Evolutionary conservation across 2,329 filamentous ascomycete genomes (phyloP), one percentile per base, ranked within the genome.

Genomic region (Biscogniauxia mediterranea): DNA sequence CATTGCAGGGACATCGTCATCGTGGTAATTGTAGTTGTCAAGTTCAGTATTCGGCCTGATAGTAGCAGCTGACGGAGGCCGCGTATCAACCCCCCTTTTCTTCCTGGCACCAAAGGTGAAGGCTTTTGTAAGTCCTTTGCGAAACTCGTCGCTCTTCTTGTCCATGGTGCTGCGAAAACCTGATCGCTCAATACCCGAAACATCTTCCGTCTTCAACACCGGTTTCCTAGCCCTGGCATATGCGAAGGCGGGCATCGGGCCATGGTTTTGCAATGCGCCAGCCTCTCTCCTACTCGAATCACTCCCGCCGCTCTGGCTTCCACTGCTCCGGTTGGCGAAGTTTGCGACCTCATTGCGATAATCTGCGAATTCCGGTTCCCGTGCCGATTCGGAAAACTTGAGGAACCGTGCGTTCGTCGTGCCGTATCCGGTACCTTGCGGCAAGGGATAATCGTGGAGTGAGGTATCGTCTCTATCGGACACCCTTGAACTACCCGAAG

Each of bases 101-200:
- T 81, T 82, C 69, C 79, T 81, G 55, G 72, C 74, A 11, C 80
- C 78, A 63, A 85, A 84, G 0, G 77, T 74, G 64, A 85, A 85
- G 0, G 81, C 81, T 61, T 84, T 84, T 13, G 79, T 81, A 1
- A 86, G 71, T 0, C 82, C 82, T 54, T 80, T 81, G 46, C 83
- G 76, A 20, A 85, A 79, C 23, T 77, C 79, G n/a, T 84, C 82
- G 66, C 83, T 86, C 67, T 78, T 83, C 72, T 81, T 83, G 64
- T 86, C 84, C 54, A 86, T 74, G 21, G 77, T 78, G 52, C 74
- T 80, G 53, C 84, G 76, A 55, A 86, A 74, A 0, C 81, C 81
- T 1, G 82, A 85, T 66, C 81, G 83, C 66, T 85, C 83, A 55
- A 86, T 84, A 6, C 79, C 81, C 1, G 81, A 82, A 1, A 81